phyloP scores from a whole-genome alignment of 2,329 filamentous ascomycete genomes.

The Phialemoniopsis sp. region DNA sequence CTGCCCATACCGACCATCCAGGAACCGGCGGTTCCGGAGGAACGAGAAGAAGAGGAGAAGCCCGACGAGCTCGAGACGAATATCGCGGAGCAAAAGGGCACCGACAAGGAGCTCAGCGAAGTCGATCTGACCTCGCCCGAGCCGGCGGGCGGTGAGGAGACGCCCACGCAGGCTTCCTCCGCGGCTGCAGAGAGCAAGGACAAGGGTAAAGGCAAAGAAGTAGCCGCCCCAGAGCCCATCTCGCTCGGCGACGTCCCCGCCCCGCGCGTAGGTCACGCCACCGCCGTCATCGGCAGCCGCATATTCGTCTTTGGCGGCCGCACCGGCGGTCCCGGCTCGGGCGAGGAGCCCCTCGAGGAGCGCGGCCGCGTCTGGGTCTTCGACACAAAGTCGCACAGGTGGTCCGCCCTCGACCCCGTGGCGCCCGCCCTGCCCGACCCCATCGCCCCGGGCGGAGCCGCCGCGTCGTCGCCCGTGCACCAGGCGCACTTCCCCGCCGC shows the following conservation, averaged over 20 bases:
- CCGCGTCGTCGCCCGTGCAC: conserved; percentile 19
- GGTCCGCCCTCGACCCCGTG: conserved; percentile 60
- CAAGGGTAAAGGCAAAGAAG: conserved; percentile 30
- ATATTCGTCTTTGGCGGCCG: conserved; percentile 83
- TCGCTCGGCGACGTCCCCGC: conserved; percentile 48
- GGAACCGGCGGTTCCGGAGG: conserved; percentile 11
- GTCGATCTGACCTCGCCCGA: conserved; percentile 31
- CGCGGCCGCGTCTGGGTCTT: conserved; percentile 73
- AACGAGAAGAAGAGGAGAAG: conserved; percentile 7
- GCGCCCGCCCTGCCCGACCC: conserved; percentile 31
- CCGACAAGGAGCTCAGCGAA: conserved; percentile 34
- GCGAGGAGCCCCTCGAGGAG: conserved; percentile 61
- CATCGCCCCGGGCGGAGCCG: conserved; percentile 7
- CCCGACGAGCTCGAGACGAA: conserved; percentile 13
- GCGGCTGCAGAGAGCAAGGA: conserved; percentile 1
- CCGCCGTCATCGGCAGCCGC: conserved; percentile 61
- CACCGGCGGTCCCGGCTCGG: conserved; percentile 60
- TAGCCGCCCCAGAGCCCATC: conserved; percentile 17
- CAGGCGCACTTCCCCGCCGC: background rate
- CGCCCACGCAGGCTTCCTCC: background rate
- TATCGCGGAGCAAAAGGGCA: conserved; percentile 18
- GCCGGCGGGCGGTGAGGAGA: conserved; percentile 8
- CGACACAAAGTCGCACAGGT: conserved; percentile 58
- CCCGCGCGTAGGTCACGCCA: conserved; percentile 70
- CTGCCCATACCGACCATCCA: conserved; percentile 7